Percentiles rank a stretch among this genome's conserved stretches.
phyloP scores from a whole-genome alignment of 371 early-diverging fungal genomes.

The Saksenaea vasiformis region DNA sequence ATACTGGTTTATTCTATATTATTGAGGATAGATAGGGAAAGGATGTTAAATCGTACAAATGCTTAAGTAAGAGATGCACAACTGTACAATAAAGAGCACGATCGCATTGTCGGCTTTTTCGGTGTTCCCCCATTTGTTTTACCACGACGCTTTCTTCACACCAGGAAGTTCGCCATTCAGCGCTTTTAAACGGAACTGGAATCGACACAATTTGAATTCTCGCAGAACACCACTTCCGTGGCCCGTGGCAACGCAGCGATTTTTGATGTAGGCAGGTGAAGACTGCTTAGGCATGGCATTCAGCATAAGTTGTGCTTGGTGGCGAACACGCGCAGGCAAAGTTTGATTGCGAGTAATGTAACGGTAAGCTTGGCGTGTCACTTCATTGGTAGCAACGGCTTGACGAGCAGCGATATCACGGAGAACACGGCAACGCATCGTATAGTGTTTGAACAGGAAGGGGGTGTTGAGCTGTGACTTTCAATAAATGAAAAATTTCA shows the following conservation, averaged over 20 bases:
- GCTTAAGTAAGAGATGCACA: neutral
- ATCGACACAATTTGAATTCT: conserved; percentile 79
- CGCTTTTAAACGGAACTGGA: conserved; percentile 84
- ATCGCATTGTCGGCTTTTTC: neutral
- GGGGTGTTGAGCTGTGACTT: neutral
- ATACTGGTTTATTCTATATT: neutral
- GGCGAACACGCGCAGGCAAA: conserved; percentile 75
- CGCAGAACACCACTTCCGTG: conserved; percentile 83
- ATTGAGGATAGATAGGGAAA: neutral
- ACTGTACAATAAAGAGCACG: neutral
- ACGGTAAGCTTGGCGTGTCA: conserved; percentile 77
- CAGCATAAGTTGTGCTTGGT: conserved; percentile 81
- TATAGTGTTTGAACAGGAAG: conserved; percentile 11
- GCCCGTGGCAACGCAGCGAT: conserved; percentile 82
- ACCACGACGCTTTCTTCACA: conserved; percentile 85
- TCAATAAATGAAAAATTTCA: neutral
- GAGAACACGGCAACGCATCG: conserved; percentile 63
- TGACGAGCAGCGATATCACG: conserved; percentile 78
- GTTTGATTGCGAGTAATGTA: conserved; percentile 82
- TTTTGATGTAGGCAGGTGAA: conserved; percentile 68
- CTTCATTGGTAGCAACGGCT: conserved; percentile 69
- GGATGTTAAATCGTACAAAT: neutral
- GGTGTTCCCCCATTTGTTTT: conserved; percentile 26
- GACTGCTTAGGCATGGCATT: conserved; percentile 76
- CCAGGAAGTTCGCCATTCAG: conserved; percentile 83